These are phyloP conservation scores for Candida wancherniae DNA, from an alignment of 805 yeast genomes.

Conservation along the genomic window DNA sequence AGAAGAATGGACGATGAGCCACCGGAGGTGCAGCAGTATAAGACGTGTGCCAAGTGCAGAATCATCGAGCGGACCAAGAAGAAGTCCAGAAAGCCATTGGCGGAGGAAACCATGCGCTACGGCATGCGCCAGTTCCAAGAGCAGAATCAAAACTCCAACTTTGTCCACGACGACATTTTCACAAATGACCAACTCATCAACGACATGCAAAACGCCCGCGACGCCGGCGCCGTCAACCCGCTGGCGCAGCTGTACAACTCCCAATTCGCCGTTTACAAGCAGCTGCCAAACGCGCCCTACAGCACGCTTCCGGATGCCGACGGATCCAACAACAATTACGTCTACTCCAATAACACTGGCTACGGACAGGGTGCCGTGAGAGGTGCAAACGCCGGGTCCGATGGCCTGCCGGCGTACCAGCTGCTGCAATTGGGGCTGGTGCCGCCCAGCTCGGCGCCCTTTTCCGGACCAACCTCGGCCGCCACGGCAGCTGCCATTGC, in stretches of 20 bases:
- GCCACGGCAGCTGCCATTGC: conserved; percentile 17
- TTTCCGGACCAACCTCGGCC: conserved; percentile 6
- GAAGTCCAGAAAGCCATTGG: conserved; percentile 41
- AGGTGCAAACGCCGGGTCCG: conserved; percentile 1
- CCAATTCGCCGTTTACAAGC: conserved; percentile 13
- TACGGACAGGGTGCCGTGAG: background rate
- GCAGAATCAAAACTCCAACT: conserved; percentile 30
- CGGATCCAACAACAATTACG: conserved; percentile 7
- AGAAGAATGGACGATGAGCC: conserved; percentile 53
- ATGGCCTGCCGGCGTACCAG: conserved; percentile 9
- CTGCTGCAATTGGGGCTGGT: conserved; percentile 6
- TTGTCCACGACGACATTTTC: conserved; percentile 29
- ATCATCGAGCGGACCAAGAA: conserved; percentile 46
- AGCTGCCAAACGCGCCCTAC: conserved; percentile 5
- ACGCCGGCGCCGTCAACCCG: conserved; percentile 10
- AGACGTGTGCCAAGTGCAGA: conserved; percentile 56
- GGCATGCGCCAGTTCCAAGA: conserved; percentile 43
- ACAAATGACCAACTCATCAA: conserved; percentile 19
- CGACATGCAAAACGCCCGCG: conserved; percentile 12
- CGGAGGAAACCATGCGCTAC: conserved; percentile 43
- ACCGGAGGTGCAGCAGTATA: conserved; percentile 51
- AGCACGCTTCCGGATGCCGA: conserved; percentile 1
- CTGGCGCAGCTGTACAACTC: conserved; percentile 14
- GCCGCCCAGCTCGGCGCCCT: conserved; percentile 1
- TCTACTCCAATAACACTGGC: conserved; percentile 4